Base-by-base conservation (phyloP, 176 grass and related monocot genomes). In the Carex littledalei region DNA sequence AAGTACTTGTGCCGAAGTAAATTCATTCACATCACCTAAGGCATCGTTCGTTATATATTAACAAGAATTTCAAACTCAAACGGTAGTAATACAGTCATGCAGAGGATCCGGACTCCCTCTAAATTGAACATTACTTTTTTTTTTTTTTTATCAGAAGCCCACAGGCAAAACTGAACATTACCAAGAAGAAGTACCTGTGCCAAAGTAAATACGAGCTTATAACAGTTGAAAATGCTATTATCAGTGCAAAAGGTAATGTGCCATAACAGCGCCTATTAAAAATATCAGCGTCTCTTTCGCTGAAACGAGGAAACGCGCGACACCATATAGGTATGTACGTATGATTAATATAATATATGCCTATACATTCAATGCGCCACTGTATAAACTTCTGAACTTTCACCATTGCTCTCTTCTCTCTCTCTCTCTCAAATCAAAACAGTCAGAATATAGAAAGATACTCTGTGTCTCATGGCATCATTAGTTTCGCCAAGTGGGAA, bases 401-500 rank as follows among this genome's bases (percentile, higher is more conserved):
- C 60, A 34, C 8, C 43, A 21, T 49, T 43, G 17, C 29, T 63
- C 31, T 39, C 34, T 62, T 4, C 53, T 80, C 77, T 80, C 52
- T 59, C 52, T 59, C 16, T 81, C 34, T 81, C 56, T 81, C 24
- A 80, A 80, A 80, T 80, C 53, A 80, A 61, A 80, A 60, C 4
- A 54, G 54, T 54, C 29, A 80, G 77, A 80, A 80, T 81, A 81
- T 81, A 81, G 79, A 81, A 81, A 81, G 79, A 81, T 81, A 49
- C 58, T 65, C 80, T 65, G 34, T 65, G 79, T 83, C 80, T 67
- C 14, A 29, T 2, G 21, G 39, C 43, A 83, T 83, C 57, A 83
- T 83, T 83, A 67, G 62, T n/a, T 82, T 68, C 81, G 60, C 8
- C 21, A 18, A 83, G 62, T 83, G 60, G 80, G 80, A 67, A 83